Base-by-base conservation (phyloP, 192 early-diverging fungal species). In the Podila minutissima region DNA sequence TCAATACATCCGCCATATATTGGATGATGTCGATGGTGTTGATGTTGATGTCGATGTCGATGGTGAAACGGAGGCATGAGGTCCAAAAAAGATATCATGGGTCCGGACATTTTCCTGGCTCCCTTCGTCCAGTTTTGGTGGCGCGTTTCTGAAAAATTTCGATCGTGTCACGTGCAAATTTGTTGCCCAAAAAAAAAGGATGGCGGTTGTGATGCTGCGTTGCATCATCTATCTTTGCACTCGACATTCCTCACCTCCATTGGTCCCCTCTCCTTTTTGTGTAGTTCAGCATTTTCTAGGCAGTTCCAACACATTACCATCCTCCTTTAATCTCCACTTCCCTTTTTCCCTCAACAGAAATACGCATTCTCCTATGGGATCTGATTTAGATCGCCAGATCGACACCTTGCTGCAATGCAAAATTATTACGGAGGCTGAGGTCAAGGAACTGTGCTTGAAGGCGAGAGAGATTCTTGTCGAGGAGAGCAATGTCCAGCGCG, bases 401-500 rank as follows among this genome's bases (percentile, higher is more conserved):
- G 92, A 94, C 75, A 93, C 95, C 83, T 85, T 98, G 35, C 89
- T 90, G 74, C 86, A 92, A 64, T 98, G 98, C 85, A 94, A 98
- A 83, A 92, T 97, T 60, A 95, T 99, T 64, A 91, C 89, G 41
- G 97, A 99, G 82, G 85, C 83, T 70, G 95, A 98, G 85, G 97
- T 99, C 57, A 95, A 95, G 71, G 94, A 94, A 69, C 87, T 99
- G 32, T 99, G 97, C 85, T 84, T 91, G 58, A 97, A 96, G 85
- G 97, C 97, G 28, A 90, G 95, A 67, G 97, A 99, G 83, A 96
- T 99, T 69, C 87, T 99, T 22, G 90, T 96, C 33, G 97, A 99
- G 75, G 97, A 99, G 84, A 93, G 92, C 75, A 99, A 99, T 77
- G 97, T 99, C 26, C 96, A 97, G 83, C 89, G 92, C 61, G 94